Conservation (phyloP, 176 grass and related monocot genomes). For the maize (Zea mays) region Zm-B73-REFERENCE-NAM-5.0 NC_050100.1:69172501-69173000, state of each 20-base stretch:
- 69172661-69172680: background rate
- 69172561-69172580: background rate
- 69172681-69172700: slow-evolving; percentile 2
- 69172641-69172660: slow-evolving; percentile 7
- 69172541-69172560: too few species aligned
- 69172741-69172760: slow-evolving; percentile 17
- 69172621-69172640: slow-evolving; percentile 1
- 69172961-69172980: too few species aligned
- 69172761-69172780: background rate
- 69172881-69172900: too few species aligned
- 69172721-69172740: slow-evolving; percentile 32
- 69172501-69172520: too few species aligned
- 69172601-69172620: background rate
- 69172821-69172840: too few species aligned
- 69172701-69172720: slow-evolving; percentile 8
- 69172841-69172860: too few species aligned
- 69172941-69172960: too few species aligned
- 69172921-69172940: too few species aligned
- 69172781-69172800: slow-evolving; percentile 76
- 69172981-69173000: too few species aligned
- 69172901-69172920: too few species aligned
- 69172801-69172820: slow-evolving; percentile 88
- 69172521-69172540: too few species aligned
- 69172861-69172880: too few species aligned
- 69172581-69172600: background rate